Conservation (phyloP, 352 stramenopile genomes). For the Phytophthora megakarya region DNA sequence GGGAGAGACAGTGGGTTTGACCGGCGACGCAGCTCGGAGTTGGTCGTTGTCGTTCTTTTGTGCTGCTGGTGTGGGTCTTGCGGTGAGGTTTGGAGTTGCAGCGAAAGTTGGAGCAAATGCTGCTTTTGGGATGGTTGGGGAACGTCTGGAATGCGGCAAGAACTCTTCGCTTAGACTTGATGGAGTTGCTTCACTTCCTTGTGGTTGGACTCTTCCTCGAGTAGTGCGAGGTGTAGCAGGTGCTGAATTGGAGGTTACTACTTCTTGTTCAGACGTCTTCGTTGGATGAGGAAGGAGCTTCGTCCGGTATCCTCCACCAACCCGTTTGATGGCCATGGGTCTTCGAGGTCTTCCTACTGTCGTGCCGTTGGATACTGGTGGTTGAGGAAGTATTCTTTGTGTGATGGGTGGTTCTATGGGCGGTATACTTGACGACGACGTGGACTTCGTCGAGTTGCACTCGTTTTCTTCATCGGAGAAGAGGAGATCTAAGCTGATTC, state of each 20-base stretch:
- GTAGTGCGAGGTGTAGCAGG: neutral
- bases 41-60: constrained; percentile 8
- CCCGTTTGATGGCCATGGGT: constrained; percentile 49
- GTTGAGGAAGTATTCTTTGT: constrained; percentile 15
- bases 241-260: neutral
- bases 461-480: constrained; percentile 52
- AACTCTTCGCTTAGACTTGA: constrained; percentile 3
- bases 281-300: constrained; percentile 26
- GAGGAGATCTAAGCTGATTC: constrained; percentile 62
- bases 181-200: constrained; percentile 6
- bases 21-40: constrained; percentile 14
- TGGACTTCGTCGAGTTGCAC: constrained; percentile 14
- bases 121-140: constrained; percentile 14
- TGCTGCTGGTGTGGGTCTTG: neutral
- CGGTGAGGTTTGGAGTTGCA: no score
- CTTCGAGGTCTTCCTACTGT: constrained; percentile 6
- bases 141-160: constrained; percentile 8
- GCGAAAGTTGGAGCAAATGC: constrained; percentile 3
- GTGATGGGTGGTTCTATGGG: constrained; percentile 7
- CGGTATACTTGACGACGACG: constrained; percentile 15
- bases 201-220: neutral
- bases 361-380: constrained; percentile 13
- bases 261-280: constrained; percentile 9
- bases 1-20: constrained; percentile 16
- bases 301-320: constrained; percentile 63